phyloP scores from a whole-genome alignment of 1,284 basidiomycete species.

The Boletus semigastroideus region DNA sequence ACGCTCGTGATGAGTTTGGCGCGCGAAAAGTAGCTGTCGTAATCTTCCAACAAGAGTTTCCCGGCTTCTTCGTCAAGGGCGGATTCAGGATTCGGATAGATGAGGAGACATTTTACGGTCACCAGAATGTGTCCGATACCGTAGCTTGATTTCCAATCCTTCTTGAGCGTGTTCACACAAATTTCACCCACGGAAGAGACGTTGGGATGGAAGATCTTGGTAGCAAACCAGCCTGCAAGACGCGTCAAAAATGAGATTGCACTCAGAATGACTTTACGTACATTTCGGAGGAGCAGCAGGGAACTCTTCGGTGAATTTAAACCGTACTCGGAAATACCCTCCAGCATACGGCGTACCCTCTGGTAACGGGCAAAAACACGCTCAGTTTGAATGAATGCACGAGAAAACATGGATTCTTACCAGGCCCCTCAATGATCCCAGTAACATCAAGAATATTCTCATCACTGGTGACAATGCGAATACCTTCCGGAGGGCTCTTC shows the following conservation, averaged over 20 bases:
- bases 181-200: constrained; percentile 90
- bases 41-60: constrained; percentile 86
- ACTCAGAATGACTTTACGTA: constrained; percentile 39
- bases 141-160: constrained; percentile 93
- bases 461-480: constrained; percentile 79
- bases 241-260: constrained; percentile 6
- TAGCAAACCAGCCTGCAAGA: constrained; percentile 75
- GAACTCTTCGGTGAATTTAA: constrained; percentile 88
- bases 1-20: constrained; percentile 84
- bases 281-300: constrained; percentile 91
- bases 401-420: constrained; percentile 41
- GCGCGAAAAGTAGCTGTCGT: constrained; percentile 80
- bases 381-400: constrained; percentile 16
- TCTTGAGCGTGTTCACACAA: constrained; percentile 96
- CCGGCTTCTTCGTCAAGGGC: constrained; percentile 95
- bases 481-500: constrained; percentile 83
- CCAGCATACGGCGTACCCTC: constrained; percentile 91
- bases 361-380: constrained; percentile 32
- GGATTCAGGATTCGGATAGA: constrained; percentile 95
- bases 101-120: constrained; percentile 92
- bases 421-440: constrained; percentile 79
- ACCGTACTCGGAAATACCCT: constrained; percentile 87
- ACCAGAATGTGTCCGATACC: constrained; percentile 90
- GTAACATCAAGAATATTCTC: constrained; percentile 83
- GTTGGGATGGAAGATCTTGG: constrained; percentile 97